These are phyloP conservation scores for Collybia mongolica DNA, from an alignment of 768 basidiomycete genomes.

Conservation along the genomic window DNA sequence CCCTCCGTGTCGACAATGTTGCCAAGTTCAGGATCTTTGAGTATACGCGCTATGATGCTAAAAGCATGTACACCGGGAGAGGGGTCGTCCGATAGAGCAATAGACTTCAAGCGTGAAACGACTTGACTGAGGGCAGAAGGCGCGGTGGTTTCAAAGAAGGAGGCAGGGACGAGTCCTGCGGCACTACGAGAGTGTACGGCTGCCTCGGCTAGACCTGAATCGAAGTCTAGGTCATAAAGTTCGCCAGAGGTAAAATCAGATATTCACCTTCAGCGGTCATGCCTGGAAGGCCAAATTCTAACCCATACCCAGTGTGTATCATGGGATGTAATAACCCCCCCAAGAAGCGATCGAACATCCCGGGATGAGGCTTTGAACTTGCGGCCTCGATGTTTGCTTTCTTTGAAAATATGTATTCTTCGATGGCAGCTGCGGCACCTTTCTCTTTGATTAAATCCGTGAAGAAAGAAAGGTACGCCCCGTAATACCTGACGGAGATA, in stretches of 20 bases:
- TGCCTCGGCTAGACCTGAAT: conserved; percentile 55
- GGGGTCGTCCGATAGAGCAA: conserved; percentile 1
- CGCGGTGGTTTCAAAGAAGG: conserved; percentile 7
- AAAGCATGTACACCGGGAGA: conserved; percentile 14
- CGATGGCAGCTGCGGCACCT: conserved; percentile 40
- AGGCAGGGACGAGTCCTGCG: conserved; percentile 17
- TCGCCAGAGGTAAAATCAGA: not conserved
- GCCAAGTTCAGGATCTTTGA: conserved; percentile 17
- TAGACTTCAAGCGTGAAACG: conserved; percentile 11
- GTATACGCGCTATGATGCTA: conserved; percentile 15
- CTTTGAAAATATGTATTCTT: conserved; percentile 54
- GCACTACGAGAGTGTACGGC: conserved; percentile 40
- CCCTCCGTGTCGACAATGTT: conserved; percentile 8
- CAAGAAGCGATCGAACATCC: conserved; percentile 50
- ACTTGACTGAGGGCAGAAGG: conserved; percentile 6
- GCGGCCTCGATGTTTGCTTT: conserved; percentile 38
- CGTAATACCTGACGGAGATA: conserved; percentile 43
- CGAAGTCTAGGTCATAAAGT: not conserved
- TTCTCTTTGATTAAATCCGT: conserved; percentile 34
- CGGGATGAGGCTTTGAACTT: conserved; percentile 29
- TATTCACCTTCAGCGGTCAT: conserved; percentile 59
- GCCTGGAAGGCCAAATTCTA: conserved; percentile 61
- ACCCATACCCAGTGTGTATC: conserved; percentile 64
- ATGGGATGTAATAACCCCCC: conserved; percentile 62
- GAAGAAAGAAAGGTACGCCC: conserved; percentile 53